Base-by-base conservation (phyloP, 306 rosid genomes). In the Rosa lucieae region DNA sequence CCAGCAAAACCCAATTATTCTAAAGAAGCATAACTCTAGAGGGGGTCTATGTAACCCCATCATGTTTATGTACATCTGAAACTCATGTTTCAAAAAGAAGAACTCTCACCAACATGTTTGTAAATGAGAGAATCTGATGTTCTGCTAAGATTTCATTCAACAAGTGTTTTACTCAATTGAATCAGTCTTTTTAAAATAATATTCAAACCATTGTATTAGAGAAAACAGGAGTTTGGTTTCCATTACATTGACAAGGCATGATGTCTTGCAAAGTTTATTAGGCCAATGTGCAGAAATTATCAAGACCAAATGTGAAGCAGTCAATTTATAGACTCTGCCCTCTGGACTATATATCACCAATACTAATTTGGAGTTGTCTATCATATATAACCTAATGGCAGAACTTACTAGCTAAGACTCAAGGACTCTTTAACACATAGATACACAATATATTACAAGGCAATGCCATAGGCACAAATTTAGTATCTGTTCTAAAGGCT, bases 21-120 rank as follows among this genome's bases (percentile, higher is more conserved):
- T 21, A 53, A 53, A 17, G 55, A 69, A 46, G 72, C 63, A 20
- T 12, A 66, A 74, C 72, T 52, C 39, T 79, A 48, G 8, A 48
- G 72, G 51, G 35, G 80, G 48, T 5, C 47, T 43, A 43, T 51
- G 26, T 18, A 79, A 80, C 62, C 20, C 47, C 47, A 43, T 42
- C 82, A 43, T 37, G 52, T 35, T 47, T 56, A 58, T 72, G 80
- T n/a, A 52, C 47, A 67, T 52, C 44, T 55, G 39, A 46, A 84
- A 61, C 37, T 3, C 1, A 47, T 20, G 20, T 52, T 35, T 47
- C 43, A 46, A 37, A 61, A 23, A 68, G 35, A 70, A 21, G 46
- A 12, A 59, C 17, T 21, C 37, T 21, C 66, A 21, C 32, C 66
- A 59, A 61, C 67, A 26, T 61, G 39, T 11, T 56, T n/a, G 63